Evolutionary conservation across 2,329 filamentous ascomycete species (phyloP).

Genomic region (Cladosporium sp.): DNA sequence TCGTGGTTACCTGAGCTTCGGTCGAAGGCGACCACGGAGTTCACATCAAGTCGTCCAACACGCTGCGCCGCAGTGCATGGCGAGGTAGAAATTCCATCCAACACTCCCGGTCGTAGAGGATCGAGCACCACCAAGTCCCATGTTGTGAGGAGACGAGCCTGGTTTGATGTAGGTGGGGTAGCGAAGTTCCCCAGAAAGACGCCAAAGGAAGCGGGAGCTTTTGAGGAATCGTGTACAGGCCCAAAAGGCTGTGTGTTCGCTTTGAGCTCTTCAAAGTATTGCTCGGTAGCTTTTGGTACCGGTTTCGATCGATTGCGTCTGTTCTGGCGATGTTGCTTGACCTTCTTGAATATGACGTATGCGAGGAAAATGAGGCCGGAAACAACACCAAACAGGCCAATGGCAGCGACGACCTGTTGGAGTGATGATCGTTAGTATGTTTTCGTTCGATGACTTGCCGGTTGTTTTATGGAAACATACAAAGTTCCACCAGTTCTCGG

Average conservation of each 20-base stretch:
- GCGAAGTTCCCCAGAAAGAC: constrained; percentile 28
- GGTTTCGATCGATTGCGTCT: background rate
- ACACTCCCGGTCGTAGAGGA: constrained; percentile 19
- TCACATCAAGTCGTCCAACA: constrained; percentile 19
- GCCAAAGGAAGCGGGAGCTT: constrained; percentile 20
- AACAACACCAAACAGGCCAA: constrained; percentile 11
- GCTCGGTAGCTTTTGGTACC: constrained; percentile 2
- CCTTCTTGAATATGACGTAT: background rate
- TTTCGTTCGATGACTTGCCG: background rate
- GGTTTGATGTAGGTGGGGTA: constrained; percentile 17
- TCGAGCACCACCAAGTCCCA: constrained; percentile 26
- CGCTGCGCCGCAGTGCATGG: constrained; percentile 23
- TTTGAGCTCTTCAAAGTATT: constrained; percentile 13
- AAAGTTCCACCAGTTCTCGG: constrained; percentile 40
- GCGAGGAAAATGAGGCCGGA: constrained; percentile 7
- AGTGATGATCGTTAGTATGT: background rate
- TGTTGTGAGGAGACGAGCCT: constrained; percentile 19
- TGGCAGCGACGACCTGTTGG: constrained; percentile 19
- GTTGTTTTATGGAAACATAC: constrained; percentile 26
- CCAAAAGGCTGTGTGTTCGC: constrained; percentile 12
- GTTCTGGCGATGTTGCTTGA: background rate
- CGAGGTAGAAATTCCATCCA: constrained; percentile 17
- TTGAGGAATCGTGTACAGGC: constrained; percentile 14
- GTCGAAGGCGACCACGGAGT: constrained; percentile 1
- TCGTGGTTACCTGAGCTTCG: constrained; percentile 6